Conservation (phyloP, 2,329 filamentous ascomycete genomes). For the Nothopassalora personata region DNA sequence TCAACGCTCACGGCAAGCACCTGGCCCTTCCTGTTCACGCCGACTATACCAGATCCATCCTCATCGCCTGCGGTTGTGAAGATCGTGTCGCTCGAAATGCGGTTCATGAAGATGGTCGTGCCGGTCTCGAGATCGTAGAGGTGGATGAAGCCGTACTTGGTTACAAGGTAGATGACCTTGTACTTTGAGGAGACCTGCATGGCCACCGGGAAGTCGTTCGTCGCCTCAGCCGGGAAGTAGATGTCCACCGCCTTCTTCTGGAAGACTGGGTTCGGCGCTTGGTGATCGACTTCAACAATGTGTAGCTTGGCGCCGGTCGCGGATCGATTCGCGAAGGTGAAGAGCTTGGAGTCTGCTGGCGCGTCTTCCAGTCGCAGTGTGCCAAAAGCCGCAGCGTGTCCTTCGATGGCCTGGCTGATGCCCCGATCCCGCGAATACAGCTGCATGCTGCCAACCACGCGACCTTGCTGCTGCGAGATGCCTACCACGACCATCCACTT, state of each 20-base stretch:
- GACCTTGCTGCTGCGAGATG: slow-evolving; percentile 87
- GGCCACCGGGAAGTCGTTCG: slow-evolving; percentile 94
- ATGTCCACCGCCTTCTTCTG: slow-evolving; percentile 95
- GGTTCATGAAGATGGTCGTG: slow-evolving; percentile 97
- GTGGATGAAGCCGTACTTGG: slow-evolving; percentile 98
- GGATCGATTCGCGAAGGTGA: slow-evolving; percentile 91
- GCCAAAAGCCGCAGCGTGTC: slow-evolving; percentile 91
- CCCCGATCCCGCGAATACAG: slow-evolving; percentile 93
- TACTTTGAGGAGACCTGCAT: slow-evolving; percentile 97
- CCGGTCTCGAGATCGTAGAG: slow-evolving; percentile 96
- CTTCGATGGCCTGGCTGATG: slow-evolving; percentile 96
- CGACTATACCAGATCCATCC: slow-evolving; percentile 80
- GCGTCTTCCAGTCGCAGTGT: slow-evolving; percentile 84
- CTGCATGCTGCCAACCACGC: slow-evolving; percentile 94
- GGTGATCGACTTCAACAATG: slow-evolving; percentile 94
- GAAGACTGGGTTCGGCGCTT: slow-evolving; percentile 81
- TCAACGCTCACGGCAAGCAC: slow-evolving; percentile 91
- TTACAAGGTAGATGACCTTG: slow-evolving; percentile 93
- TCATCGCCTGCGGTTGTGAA: slow-evolving; percentile 86
- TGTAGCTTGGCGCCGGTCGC: slow-evolving; percentile 90
- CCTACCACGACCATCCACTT: slow-evolving; percentile 99
- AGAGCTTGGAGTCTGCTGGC: slow-evolving; percentile 85
- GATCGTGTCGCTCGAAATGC: slow-evolving; percentile 98
- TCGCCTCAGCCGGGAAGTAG: slow-evolving; percentile 92
- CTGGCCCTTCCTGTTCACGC: slow-evolving; percentile 96